Evolutionary conservation across 2,329 filamentous ascomycete genomes (phyloP), one percentile per base, ranked within the genome.

Genomic region (Aspergillus cejpii): DNA sequence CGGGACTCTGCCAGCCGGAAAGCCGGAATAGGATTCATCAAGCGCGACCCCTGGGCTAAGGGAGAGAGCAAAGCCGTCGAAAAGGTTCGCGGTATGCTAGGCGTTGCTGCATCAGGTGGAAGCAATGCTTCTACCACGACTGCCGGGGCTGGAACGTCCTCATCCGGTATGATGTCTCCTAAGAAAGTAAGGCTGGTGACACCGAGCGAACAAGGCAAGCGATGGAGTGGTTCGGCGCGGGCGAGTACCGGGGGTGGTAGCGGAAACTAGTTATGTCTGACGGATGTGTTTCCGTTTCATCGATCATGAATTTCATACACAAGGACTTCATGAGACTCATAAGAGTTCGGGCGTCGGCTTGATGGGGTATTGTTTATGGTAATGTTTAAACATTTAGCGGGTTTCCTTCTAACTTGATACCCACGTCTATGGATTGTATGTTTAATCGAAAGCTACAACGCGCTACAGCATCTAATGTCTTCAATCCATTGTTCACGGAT

Each of bases 21-120:
- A 39, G 50, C 60, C 3, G 65, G 62, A 12, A 51, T 57, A 3
- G 61, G 60, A 11, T 60, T 66, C 27, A 67, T 69, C 23, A 73
- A 69, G 50, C 62, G 69, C 43, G 72, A 75, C 49, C 62, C 67
- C 2, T 67, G 71, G 65, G 57, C 61, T 10, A 71, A 65, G 26
- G 63, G 64, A 5, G 68, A 72, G 49, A 74, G 70, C 41, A 69
- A 66, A 38, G 70, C 70, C 11, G 70, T 72, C 17, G 69, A 72
- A 46, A 70, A 69, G 47, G 68, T 70, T 17, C 60, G 70, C 23
- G 69, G 67, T 6, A 69, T 71, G 61, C 54, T 73, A 6, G 63
- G 65, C 14, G 58, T 60, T 45, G 56, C 58, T 20, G 54, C 58
- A 15, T 54, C 58, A 28, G 47, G 52, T 27, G 60, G 57, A 17